Base-by-base conservation (phyloP, 1,284 basidiomycete species). In the Thecaphora thlaspeos region DNA sequence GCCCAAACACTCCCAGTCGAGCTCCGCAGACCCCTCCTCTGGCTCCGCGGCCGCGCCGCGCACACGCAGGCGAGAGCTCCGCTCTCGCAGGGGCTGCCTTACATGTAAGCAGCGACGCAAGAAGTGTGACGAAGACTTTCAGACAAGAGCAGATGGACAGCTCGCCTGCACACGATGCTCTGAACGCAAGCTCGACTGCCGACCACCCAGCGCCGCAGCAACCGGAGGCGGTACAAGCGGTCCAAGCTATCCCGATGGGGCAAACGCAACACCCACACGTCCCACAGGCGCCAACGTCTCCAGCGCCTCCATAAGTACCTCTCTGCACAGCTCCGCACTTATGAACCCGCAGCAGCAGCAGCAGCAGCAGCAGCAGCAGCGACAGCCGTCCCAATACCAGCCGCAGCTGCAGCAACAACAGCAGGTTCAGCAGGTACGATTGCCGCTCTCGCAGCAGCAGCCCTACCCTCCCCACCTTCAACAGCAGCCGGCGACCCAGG, bases 71-170 rank as follows among this genome's bases (percentile, higher is more conserved):
- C 46, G 58, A n/a, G 63, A 66, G 39, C 48, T 66, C n/a, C 53
- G 67, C 14, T 67, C 64, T 4, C 55, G 63, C 24, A 60, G 48
- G 32, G 67, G 67, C 42, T 70, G 67, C 43, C 36, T 61, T 21
- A 66, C 62, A 17, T 70, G 67, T 55, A 61, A 65, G 42, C 54
- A 59, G 43, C 53, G 67, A 2, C 63, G 67, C 26, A 70, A 70
- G 37, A 70, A 70, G 41, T 70, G 67, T 38, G 60, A 62, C 23
- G 64, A 67, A 36, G 57, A 63, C 48, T 70, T 63, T 46, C 51
- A 62, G 41, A 41, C 55, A 18, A 56, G 67, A 37, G 44, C 50
- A 15, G 59, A 58, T 48, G 67, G 64, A 18, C 41, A 48, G 11
- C 52, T 39, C 19, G 52, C 67, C 10, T 70, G 67, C 46, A 64